These are phyloP conservation scores for Colletotrichum sp. DNA, from an alignment of 2,329 filamentous ascomycete genomes.

Conservation along the genomic window DNA sequence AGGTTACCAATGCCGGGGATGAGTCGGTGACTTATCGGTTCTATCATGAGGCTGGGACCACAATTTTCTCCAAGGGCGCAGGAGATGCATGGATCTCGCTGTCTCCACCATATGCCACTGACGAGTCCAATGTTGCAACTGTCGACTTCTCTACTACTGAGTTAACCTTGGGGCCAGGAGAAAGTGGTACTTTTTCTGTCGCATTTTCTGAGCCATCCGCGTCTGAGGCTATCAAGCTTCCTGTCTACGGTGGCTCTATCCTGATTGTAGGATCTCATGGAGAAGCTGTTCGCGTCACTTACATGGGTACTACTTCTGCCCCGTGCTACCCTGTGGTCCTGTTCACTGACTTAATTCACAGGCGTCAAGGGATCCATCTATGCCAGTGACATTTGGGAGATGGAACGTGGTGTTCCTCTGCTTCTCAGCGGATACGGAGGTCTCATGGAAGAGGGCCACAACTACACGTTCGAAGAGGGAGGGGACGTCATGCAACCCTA, in stretches of 20 bases:
- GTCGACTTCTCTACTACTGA: not conserved
- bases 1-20: conserved; percentile 41
- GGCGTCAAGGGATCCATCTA: conserved; percentile 20
- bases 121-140: not conserved
- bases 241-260: conserved; percentile 3
- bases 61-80: not conserved
- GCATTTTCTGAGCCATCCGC: not conserved
- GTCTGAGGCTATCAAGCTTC: not conserved
- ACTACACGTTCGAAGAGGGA: conserved; percentile 23
- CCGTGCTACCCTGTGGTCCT: not conserved
- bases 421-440: conserved; percentile 18
- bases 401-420: conserved; percentile 20
- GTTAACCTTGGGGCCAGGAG: not conserved
- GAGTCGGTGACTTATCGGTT: conserved; percentile 36
- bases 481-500: conserved; percentile 20
- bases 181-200: not conserved
- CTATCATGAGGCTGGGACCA: not conserved
- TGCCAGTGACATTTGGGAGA: conserved; percentile 23
- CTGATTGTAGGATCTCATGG: not conserved
- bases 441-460: conserved; percentile 14
- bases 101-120: not conserved
- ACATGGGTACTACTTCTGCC: not conserved
- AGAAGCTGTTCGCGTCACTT: not conserved
- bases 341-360: not conserved
- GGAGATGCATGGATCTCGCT: not conserved